Conservation (phyloP, 108 stramenopile genomes). For the Cyclotella sp. region DNA sequence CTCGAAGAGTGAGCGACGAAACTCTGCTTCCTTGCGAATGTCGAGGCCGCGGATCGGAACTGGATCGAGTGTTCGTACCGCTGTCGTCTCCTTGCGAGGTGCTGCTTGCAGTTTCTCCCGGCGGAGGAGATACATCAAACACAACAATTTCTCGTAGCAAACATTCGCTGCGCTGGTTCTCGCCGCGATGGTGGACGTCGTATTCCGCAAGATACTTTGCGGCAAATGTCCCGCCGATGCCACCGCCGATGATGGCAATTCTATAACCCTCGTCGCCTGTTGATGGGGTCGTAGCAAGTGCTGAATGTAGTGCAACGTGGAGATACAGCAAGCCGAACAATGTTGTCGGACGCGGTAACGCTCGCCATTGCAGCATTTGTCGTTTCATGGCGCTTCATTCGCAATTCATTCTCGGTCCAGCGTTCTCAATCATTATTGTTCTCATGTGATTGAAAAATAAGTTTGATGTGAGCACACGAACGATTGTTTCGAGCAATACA, state of each 20-base stretch:
- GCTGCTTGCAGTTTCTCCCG: neutral
- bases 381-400: too few species aligned
- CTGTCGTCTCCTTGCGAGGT: neutral
- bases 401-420: too few species aligned
- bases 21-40: slow-evolving; percentile 73
- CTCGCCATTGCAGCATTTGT: too few species aligned
- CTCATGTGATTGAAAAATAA: too few species aligned
- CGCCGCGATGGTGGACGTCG: slow-evolving; percentile 46
- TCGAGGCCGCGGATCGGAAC: slow-evolving; percentile 38
- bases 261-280: slow-evolving; percentile 7
- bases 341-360: too few species aligned
- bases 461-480: too few species aligned
- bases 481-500: too few species aligned
- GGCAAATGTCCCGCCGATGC: slow-evolving; percentile 71
- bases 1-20: slow-evolving; percentile 48
- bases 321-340: neutral
- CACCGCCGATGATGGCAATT: slow-evolving; percentile 76
- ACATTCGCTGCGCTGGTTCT: slow-evolving; percentile 35
- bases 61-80: neutral
- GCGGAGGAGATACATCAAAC: slow-evolving; percentile 64
- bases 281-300: neutral
- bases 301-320: neutral
- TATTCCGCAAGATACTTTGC: slow-evolving; percentile 79
- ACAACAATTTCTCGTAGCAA: slow-evolving; percentile 61
- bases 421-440: too few species aligned